Conservation (phyloP, 768 basidiomycete species). For the Trametes cinnabarina region DNA sequence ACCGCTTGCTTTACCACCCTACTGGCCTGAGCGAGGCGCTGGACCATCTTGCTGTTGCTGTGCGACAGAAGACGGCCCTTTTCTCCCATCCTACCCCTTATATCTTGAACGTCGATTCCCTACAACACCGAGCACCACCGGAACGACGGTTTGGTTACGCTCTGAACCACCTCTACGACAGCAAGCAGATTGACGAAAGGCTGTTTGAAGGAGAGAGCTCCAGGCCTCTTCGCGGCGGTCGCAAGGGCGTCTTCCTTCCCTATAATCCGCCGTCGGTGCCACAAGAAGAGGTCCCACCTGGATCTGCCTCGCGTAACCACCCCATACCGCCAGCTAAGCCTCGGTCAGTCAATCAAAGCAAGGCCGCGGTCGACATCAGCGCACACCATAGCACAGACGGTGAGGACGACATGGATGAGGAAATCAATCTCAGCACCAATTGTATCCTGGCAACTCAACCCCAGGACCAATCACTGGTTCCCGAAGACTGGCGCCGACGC, state of each 20-base stretch:
- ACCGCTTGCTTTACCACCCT: slow-evolving; percentile 22
- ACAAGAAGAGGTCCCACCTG: neutral
- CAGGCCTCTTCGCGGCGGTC: neutral
- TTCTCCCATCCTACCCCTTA: slow-evolving; percentile 37
- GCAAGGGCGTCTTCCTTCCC: slow-evolving; percentile 12
- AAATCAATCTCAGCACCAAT: neutral
- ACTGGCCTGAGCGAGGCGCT: slow-evolving; percentile 14
- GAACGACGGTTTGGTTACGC: neutral
- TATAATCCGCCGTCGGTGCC: neutral
- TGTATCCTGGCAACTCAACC: too few relatives aligned
- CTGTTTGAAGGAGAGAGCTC: too few relatives aligned
- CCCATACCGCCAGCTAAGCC: neutral
- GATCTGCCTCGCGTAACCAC: too few relatives aligned
- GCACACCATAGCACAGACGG: too few relatives aligned
- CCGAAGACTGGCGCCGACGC: neutral
- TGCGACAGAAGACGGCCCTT: slow-evolving; percentile 10
- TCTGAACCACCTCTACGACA: neutral
- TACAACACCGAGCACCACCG: slow-evolving; percentile 22
- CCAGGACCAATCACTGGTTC: too few relatives aligned
- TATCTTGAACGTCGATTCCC: slow-evolving; percentile 31
- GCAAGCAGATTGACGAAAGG: neutral
- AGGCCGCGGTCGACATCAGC: too few relatives aligned
- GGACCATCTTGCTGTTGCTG: neutral
- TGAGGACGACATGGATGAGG: neutral
- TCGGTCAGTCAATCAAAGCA: too few relatives aligned